Conservation (phyloP, 495 filamentous ascomycete species). For the Penicillium bovifimosum region DNA sequence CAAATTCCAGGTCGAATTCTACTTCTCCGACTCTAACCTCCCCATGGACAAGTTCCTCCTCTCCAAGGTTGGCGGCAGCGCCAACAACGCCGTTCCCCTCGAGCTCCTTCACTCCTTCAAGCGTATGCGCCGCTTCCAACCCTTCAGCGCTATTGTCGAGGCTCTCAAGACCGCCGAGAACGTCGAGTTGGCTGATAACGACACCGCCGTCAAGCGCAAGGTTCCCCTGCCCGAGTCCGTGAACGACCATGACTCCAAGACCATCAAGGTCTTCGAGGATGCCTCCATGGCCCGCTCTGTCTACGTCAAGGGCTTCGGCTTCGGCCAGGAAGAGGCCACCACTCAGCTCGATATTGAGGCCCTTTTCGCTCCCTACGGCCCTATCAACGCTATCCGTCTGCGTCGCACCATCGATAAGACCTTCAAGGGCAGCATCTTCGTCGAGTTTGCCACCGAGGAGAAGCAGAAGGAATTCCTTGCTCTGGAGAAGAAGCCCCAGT, state of each 20-base stretch:
- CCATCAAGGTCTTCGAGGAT: slow-evolving; percentile 53
- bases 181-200: slow-evolving; percentile 63
- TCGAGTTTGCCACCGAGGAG: slow-evolving; percentile 77
- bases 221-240: slow-evolving; percentile 48
- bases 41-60: slow-evolving; percentile 83
- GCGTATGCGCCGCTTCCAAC: slow-evolving; percentile 89
- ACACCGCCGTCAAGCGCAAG: slow-evolving; percentile 71
- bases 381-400: slow-evolving; percentile 77
- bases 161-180: slow-evolving; percentile 69
- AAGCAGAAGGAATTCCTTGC: slow-evolving; percentile 70
- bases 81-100: slow-evolving; percentile 75
- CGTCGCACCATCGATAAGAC: slow-evolving; percentile 61
- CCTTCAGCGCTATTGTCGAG: slow-evolving; percentile 70
- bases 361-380: slow-evolving; percentile 80
- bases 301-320: slow-evolving; percentile 90
- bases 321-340: slow-evolving; percentile 67
- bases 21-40: slow-evolving; percentile 91
- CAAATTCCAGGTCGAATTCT: slow-evolving; percentile 78
- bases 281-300: slow-evolving; percentile 55
- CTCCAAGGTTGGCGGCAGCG: slow-evolving; percentile 62
- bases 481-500: slow-evolving; percentile 75
- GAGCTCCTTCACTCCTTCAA: slow-evolving; percentile 76
- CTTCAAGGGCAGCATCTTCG: slow-evolving; percentile 95
- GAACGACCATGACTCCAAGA: slow-evolving; percentile 37
- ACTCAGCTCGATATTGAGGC: slow-evolving; percentile 90